Evolutionary conservation across 805 yeast species (phyloP), one percentile per base, ranked within the genome.

Genomic region (Schwanniomyces pseudopolymorphus): DNA sequence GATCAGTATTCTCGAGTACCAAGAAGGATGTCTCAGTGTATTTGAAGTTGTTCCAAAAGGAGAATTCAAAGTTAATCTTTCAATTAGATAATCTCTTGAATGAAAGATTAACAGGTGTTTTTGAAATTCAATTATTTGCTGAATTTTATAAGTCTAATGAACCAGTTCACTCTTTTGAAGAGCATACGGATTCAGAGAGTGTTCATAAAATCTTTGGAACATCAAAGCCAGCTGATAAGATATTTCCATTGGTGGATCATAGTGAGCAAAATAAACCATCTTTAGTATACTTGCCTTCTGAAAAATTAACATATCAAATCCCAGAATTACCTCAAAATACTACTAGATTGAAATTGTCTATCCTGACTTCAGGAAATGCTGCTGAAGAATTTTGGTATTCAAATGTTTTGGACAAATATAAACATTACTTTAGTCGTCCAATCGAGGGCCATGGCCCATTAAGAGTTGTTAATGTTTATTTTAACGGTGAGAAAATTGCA

Each of bases 341-440:
- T 4, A 81, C 89, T 2, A 73, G 82, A 48, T 80, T 82, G 39
- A 69, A 67, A 47, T 60, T 88, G 26, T 75, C 84, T 9, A 60
- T 89, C 4, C 82, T 80, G 52, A 80, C 85, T 10, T 79, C 87
- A 16, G 96, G 94, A 2, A 87, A 85, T 56, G 85, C 84, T 2
- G 81, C 77, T 28, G 96, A 89, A 64, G 96, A 89, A 61, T 86
- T 87, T 56, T 89, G 95, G 95, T 89, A 84, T 63, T 64, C 82
- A 2, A 85, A 87, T 52, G 69, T 74, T 9, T 48, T 84, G 37
- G 87, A 82, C 53, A 59, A 69, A 39, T 74, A 64, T 51, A 64
- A 61, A n/a, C 59, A 69, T 35, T 55, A 56, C n/a, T 81, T 80
- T 50, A 58, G 54, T 1, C 50, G 57, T 1, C 56, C 56, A 4